Percentiles rank a stretch among this genome's conserved stretches.
Evolutionary conservation across 2,329 filamentous ascomycete species (phyloP).

Genomic region (Aotearoamyces nothofagi): DNA sequence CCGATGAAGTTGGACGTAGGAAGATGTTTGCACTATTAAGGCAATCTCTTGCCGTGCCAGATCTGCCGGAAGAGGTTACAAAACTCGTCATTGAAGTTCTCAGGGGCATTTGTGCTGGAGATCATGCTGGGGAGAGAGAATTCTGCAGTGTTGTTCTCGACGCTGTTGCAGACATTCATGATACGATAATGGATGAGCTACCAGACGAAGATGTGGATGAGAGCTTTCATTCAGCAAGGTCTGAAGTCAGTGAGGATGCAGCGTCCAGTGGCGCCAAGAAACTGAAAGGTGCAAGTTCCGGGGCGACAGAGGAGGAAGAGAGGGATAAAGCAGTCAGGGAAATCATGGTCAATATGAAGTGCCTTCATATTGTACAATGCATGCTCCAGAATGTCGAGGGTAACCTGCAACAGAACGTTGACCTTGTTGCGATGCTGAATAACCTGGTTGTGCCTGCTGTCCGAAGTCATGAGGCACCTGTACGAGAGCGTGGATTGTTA

Average conservation of each 20-base stretch:
- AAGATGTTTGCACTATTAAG: conserved; percentile 92
- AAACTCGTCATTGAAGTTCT: conserved; percentile 74
- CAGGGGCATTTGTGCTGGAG: conserved; percentile 65
- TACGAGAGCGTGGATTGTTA: conserved; percentile 77
- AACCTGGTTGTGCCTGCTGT: conserved; percentile 93
- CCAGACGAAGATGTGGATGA: conserved; percentile 48
- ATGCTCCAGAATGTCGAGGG: conserved; percentile 90
- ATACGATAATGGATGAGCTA: conserved; percentile 69
- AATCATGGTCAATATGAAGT: conserved; percentile 97
- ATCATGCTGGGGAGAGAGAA: conserved; percentile 60
- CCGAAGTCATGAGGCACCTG: conserved; percentile 79
- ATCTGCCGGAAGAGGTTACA: conserved; percentile 84
- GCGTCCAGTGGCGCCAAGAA: conserved; percentile 23
- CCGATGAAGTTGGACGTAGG: conserved; percentile 86
- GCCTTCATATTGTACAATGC: conserved; percentile 90
- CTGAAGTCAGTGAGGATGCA: conserved; percentile 58
- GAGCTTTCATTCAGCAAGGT: conserved; percentile 88
- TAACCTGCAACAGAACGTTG: conserved; percentile 74
- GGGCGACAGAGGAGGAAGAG: conserved; percentile 47
- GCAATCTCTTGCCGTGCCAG: conserved; percentile 70
- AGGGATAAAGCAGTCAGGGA: conserved; percentile 69
- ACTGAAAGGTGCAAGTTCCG: too few species aligned
- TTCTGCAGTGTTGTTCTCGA: conserved; percentile 81
- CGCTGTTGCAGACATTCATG: conserved; percentile 90
- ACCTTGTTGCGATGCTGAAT: conserved; percentile 95